Conservation (phyloP, 73 alveolate species). For the Uronychia setigera region DNA sequence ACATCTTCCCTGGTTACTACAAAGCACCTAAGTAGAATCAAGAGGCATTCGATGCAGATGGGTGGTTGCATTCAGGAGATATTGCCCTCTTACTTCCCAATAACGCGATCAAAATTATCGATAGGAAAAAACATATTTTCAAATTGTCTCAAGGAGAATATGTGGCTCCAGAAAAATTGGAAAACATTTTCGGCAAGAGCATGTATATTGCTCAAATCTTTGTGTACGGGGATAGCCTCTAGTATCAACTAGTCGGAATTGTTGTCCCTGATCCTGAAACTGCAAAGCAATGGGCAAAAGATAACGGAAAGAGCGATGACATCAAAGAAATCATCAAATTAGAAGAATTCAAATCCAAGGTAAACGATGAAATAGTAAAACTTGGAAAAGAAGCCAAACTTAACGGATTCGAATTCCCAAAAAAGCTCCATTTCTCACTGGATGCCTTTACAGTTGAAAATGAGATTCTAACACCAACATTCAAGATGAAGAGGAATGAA, state of each 20-base stretch:
- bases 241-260: slow-evolving; percentile 64
- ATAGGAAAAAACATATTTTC: slow-evolving; percentile 74
- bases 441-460: slow-evolving; percentile 57
- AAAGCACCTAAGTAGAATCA: slow-evolving; percentile 87
- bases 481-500: slow-evolving; percentile 58
- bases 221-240: slow-evolving; percentile 69
- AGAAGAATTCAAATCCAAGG: slow-evolving; percentile 8
- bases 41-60: slow-evolving; percentile 87
- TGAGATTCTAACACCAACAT: slow-evolving; percentile 57
- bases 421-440: slow-evolving; percentile 22
- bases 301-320: slow-evolving; percentile 1
- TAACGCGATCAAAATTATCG: slow-evolving; percentile 67
- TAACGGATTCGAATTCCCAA: slow-evolving; percentile 43
- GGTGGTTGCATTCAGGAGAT: slow-evolving; percentile 98
- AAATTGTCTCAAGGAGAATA: slow-evolving; percentile 80
- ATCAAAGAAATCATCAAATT: slow-evolving; percentile 11
- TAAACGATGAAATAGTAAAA: not conserved
- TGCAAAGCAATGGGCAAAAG: slow-evolving; percentile 67
- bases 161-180: slow-evolving; percentile 82
- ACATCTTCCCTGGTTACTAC: slow-evolving; percentile 86
- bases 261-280: slow-evolving; percentile 78
- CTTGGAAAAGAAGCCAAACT: slow-evolving; percentile 27
- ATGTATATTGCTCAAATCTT: slow-evolving; percentile 59
- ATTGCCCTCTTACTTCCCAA: slow-evolving; percentile 68
- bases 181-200: slow-evolving; percentile 49